phyloP scores from a whole-genome alignment of 495 filamentous ascomycete species.

The Penicillium taxi region DNA sequence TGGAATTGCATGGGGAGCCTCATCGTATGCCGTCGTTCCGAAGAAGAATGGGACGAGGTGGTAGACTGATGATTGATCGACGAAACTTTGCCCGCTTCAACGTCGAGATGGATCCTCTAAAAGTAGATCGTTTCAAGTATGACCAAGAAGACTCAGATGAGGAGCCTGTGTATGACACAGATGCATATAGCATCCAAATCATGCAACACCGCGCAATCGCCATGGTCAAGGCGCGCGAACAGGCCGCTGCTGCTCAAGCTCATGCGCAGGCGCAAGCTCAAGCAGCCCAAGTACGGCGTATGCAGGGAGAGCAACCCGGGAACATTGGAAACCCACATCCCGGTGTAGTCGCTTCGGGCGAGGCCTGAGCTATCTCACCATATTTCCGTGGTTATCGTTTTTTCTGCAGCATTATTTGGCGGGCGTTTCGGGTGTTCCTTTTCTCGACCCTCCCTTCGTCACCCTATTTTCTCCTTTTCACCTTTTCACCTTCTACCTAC shows the following conservation, averaged over 20 bases:
- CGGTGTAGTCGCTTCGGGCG: conserved; percentile 23
- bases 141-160: conserved; percentile 63
- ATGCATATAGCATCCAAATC: conserved; percentile 60
- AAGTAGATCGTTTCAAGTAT: conserved; percentile 73
- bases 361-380: conserved; percentile 28
- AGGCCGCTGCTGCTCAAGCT: conserved; percentile 35
- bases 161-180: conserved; percentile 61
- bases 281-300: conserved; percentile 35
- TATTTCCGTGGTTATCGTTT: conserved; percentile 20
- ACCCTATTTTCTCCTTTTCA: conserved; percentile 12
- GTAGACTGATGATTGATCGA: conserved; percentile 76
- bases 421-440: conserved; percentile 29
- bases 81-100: conserved; percentile 43
- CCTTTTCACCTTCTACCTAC: conserved; percentile 10
- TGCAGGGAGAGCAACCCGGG: conserved; percentile 36
- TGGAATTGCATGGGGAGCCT: conserved; percentile 43
- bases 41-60: conserved; percentile 65
- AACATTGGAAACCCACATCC: conserved; percentile 24
- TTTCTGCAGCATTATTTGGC: conserved; percentile 32
- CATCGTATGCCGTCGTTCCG: conserved; percentile 53
- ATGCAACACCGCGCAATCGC: conserved; percentile 68
- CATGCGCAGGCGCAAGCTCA: conserved; percentile 43
- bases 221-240: conserved; percentile 43
- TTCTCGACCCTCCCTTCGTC: conserved; percentile 11
- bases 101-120: conserved; percentile 42